These are phyloP conservation scores for Medicago ruthenica DNA, from an alignment of 306 rosid species.

Conservation along the genomic window DNA sequence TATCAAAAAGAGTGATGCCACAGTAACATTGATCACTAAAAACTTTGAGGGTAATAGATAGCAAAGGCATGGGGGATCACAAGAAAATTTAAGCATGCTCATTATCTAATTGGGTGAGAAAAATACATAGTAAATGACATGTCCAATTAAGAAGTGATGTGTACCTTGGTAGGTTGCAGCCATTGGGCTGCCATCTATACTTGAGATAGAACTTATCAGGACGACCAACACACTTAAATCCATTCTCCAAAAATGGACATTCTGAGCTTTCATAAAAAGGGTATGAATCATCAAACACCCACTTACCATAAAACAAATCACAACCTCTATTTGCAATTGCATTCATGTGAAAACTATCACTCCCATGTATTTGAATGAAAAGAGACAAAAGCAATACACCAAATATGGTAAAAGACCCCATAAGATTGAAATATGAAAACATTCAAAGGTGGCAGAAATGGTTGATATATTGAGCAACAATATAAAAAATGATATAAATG, in stretches of 20 bases:
- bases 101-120: neutral
- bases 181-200: constrained; percentile 67
- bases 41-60: no score
- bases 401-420: constrained; percentile 44
- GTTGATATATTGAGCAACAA: neutral
- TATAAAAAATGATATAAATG: neutral
- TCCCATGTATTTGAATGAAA: constrained; percentile 33
- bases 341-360: neutral
- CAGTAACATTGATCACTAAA: no score
- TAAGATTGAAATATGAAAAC: constrained; percentile 13
- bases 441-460: neutral
- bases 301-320: constrained; percentile 60
- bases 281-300: constrained; percentile 67
- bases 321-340: constrained; percentile 38
- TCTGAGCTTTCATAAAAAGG: constrained; percentile 59
- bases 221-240: constrained; percentile 70
- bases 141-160: neutral
- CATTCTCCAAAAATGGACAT: constrained; percentile 63
- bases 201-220: constrained; percentile 61
- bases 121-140: no score
- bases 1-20: no score
- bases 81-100: no score
- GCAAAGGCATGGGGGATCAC: no score
- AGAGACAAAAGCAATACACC: constrained; percentile 31
- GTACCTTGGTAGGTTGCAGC: constrained; percentile 67